Conservation (phyloP, 768 basidiomycete species). For the Hypholoma fasciculare region DNA sequence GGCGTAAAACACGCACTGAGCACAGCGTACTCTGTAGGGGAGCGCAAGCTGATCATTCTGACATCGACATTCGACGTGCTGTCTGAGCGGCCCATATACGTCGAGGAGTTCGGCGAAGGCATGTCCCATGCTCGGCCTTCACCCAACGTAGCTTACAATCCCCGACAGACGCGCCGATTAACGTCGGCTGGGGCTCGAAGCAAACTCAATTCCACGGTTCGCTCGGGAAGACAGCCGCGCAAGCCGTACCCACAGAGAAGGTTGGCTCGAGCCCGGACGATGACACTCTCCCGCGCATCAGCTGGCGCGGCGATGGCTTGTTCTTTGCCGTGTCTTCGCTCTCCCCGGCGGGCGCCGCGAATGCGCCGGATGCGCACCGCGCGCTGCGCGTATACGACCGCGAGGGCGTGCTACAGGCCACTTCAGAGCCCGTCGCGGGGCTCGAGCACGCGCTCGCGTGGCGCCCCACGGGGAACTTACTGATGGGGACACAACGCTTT, state of each 20-base stretch:
- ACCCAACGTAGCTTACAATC: constrained; percentile 11
- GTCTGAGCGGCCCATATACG: constrained; percentile 73
- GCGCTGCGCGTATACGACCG: constrained; percentile 76
- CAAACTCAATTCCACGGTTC: constrained; percentile 98
- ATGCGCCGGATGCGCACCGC: constrained; percentile 39
- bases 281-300: constrained; percentile 68
- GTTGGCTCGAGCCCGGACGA: constrained; percentile 69
- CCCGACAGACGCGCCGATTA: constrained; percentile 77
- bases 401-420: constrained; percentile 74
- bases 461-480: constrained; percentile 87
- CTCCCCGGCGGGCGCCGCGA: constrained; percentile 38
- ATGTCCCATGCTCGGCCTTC: constrained; percentile 1
- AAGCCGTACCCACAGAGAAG: constrained; percentile 39
- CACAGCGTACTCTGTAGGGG: constrained; percentile 39
- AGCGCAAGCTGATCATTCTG: constrained; percentile 84
- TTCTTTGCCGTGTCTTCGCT: constrained; percentile 85
- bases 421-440: constrained; percentile 81
- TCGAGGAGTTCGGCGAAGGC: constrained; percentile 87
- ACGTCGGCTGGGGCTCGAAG: constrained; percentile 98
- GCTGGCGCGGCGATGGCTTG: constrained; percentile 93
- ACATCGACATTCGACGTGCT: constrained; percentile 87
- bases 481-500: constrained; percentile 80
- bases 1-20: not conserved
- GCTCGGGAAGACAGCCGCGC: constrained; percentile 82
- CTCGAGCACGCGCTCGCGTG: constrained; percentile 80